Base-by-base conservation (phyloP, 2,329 filamentous ascomycete species). In the Fusarium algeriense region DNA sequence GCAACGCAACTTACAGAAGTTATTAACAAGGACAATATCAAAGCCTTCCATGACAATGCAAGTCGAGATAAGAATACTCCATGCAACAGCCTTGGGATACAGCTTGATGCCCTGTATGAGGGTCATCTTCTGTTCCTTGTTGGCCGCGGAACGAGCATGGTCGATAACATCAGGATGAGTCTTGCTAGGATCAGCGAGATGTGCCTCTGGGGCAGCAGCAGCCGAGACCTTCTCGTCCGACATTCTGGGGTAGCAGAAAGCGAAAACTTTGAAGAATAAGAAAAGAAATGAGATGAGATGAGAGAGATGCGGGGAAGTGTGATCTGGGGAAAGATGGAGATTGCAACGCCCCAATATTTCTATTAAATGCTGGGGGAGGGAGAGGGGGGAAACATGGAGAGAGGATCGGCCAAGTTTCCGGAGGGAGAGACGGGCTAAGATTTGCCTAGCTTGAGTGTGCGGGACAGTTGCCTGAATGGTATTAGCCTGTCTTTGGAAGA, bases 31-130 rank as follows among this genome's bases (percentile, higher is more conserved):
- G 6, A 61, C 63, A 28, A 74, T 70, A 5, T 74, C 71, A 6
- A 73, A 74, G 12, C 71, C 71, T 48, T 74, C 71, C 71, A 74
- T 74, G 17, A 74, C 71, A 54, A 74, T 74, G 20, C 69, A 74
- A 12, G 71, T 74, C 3, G 71, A 74, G 30, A 74, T 74, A 9
- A 74, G 58, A 6, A 74, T 13, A 38, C 71, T 74, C 71, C 71
- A 74, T 5, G 19, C 66, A 4, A 74, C 64, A 46, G 71, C 71
- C 57, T 74, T 74, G 30, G 71, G 71, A 52, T 74, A 74, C 46
- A 74, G 60, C 26, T 45, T 73, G 44, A 74, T 62, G 35, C 71
- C 71, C 69, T 74, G 71, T 48, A 70, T 62, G 26, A 74, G 71
- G 48, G 71, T 74, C 71, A 74, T 74, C 1, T 58, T 68, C 32